Conservation (phyloP, 305 asterid genomes). For the Euphrasia arctica region DNA sequence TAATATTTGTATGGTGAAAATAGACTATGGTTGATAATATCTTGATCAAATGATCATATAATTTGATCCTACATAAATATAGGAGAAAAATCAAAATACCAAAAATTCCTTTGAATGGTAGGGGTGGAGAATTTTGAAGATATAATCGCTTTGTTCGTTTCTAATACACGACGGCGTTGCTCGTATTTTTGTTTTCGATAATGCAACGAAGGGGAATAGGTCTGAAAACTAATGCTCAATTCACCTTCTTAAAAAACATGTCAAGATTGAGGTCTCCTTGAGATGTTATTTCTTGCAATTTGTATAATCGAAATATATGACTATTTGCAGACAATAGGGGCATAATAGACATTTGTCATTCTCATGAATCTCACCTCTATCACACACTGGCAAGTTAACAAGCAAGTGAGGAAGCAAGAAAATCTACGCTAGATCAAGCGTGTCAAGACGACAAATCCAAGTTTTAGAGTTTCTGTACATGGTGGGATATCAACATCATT, state of each 20-base stretch:
- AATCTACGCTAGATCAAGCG: background rate
- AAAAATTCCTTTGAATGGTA: too few species aligned
- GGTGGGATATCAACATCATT: background rate
- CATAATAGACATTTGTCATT: background rate
- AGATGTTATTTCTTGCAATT: background rate
- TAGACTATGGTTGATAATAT: too few species aligned
- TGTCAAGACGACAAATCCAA: background rate
- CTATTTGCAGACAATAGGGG: background rate
- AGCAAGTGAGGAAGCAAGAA: background rate
- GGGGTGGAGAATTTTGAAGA: too few species aligned
- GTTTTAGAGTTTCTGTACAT: constrained; percentile 23
- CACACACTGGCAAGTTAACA: too few species aligned
- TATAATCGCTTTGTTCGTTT: too few species aligned
- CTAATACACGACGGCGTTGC: too few species aligned
- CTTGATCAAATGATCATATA: too few species aligned
- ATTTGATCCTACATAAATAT: too few species aligned
- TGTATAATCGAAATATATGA: background rate
- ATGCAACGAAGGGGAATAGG: background rate
- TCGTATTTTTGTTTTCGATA: too few species aligned
- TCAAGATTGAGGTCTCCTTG: background rate
- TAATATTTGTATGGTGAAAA: too few species aligned
- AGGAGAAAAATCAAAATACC: too few species aligned
- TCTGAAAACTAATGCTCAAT: background rate
- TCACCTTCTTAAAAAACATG: background rate
- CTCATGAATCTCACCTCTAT: too few species aligned